Evolutionary conservation across 2,329 filamentous ascomycete species (phyloP).

Genomic region (Proliferodiscus dingleyae): DNA sequence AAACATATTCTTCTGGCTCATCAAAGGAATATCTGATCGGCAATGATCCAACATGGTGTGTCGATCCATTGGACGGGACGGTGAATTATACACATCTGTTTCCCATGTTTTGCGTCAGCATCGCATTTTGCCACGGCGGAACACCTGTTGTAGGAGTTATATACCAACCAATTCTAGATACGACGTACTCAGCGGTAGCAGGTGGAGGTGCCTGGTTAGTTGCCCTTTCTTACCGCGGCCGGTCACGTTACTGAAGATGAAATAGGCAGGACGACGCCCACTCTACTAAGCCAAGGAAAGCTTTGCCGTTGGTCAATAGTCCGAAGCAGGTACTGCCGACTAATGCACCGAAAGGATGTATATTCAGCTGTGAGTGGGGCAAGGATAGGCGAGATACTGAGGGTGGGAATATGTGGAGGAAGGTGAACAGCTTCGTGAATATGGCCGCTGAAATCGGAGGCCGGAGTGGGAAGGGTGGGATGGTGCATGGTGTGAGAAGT

Average conservation of each 20-base stretch:
- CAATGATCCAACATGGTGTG: conserved; percentile 63
- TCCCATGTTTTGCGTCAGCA: conserved; percentile 77
- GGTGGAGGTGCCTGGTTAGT: conserved; percentile 59
- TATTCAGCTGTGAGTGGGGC: conserved; percentile 75
- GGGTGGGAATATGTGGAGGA: conserved; percentile 65
- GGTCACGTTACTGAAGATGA: no score
- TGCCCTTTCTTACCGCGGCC: neutral
- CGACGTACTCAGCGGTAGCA: conserved; percentile 63
- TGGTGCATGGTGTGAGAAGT: conserved; percentile 73
- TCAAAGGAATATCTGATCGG: conserved; percentile 65
- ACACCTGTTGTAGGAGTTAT: conserved; percentile 65
- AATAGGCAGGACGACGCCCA: conserved; percentile 20
- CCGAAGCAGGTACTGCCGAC: conserved; percentile 59
- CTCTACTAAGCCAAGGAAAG: conserved; percentile 45
- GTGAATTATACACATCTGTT: conserved; percentile 79
- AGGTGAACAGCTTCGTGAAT: conserved; percentile 70
- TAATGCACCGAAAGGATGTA: conserved; percentile 62
- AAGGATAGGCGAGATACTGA: conserved; percentile 65
- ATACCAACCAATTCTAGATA: conserved; percentile 64
- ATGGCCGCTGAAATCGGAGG: conserved; percentile 65
- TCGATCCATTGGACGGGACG: conserved; percentile 73
- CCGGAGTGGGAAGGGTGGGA: conserved; percentile 57
- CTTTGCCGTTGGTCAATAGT: conserved; percentile 57
- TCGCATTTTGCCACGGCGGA: conserved; percentile 59
- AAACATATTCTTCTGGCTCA: conserved; percentile 65